Evolutionary conservation across 768 basidiomycete species (phyloP).

Genomic region (Suillus clintonianus): DNA sequence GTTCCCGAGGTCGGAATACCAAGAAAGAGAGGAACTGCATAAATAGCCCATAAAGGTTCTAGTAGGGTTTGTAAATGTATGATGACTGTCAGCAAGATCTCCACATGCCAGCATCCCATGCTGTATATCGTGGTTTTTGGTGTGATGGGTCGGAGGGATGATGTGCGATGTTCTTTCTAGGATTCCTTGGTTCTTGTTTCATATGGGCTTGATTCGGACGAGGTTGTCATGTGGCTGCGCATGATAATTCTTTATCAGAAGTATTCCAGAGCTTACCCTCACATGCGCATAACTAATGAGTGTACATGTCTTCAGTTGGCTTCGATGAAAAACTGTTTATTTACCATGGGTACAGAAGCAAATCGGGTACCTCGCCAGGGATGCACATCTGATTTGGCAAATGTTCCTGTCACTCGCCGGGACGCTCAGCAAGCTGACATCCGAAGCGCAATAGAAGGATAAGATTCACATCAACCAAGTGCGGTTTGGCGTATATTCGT

Average conservation of each 20-base stretch:
- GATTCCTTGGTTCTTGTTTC: constrained; percentile 14
- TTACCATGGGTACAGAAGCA: not conserved
- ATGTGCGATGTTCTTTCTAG: constrained; percentile 21
- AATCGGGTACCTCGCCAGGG: not conserved
- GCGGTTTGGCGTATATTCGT: not conserved
- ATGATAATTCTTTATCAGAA: constrained; percentile 30
- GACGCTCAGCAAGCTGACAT: not conserved
- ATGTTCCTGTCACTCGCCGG: not conserved
- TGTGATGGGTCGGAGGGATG: constrained; percentile 15
- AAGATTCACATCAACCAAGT: not conserved
- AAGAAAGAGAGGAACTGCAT: constrained; percentile 29
- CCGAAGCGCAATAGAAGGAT: not conserved
- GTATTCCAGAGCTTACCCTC: not conserved
- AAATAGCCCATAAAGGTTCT: constrained; percentile 30
- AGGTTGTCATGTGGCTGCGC: constrained; percentile 33
- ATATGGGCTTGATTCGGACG: constrained; percentile 13
- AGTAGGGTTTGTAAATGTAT: constrained; percentile 20
- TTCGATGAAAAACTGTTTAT: constrained; percentile 2
- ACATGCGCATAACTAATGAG: not conserved
- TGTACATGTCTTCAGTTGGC: not conserved
- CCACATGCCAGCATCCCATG: constrained; percentile 24
- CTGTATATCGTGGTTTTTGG: constrained; percentile 25
- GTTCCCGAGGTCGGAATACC: constrained; percentile 22
- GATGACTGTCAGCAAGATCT: constrained; percentile 19
- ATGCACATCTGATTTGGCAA: not conserved